Evolutionary conservation across 2,329 filamentous ascomycete species (phyloP).

Genomic region (Penicillium nordicum): DNA sequence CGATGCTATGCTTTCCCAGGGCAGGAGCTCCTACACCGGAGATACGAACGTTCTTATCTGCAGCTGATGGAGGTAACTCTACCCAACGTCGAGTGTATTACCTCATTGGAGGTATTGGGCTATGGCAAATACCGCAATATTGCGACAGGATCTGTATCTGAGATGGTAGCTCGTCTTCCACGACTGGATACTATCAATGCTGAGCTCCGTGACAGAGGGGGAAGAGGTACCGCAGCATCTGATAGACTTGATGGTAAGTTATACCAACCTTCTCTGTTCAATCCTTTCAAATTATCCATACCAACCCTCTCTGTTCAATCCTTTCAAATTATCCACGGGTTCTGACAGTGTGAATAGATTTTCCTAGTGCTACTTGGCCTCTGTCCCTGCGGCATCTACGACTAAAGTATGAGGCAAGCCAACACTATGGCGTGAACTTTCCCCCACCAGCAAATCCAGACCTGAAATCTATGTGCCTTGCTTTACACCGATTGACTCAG

Average conservation of each 20-base stretch:
- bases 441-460: background rate
- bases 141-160: background rate
- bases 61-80: background rate
- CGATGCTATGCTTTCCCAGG: background rate
- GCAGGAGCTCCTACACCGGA: background rate
- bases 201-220: background rate
- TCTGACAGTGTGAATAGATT: background rate
- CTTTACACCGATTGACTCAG: background rate
- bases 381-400: background rate
- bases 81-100: background rate
- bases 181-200: background rate
- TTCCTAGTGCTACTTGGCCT: background rate
- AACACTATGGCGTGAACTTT: no score
- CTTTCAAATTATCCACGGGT: background rate
- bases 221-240: background rate
- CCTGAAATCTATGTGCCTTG: background rate
- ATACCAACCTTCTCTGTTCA: background rate
- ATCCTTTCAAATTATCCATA: background rate
- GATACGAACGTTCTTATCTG: background rate
- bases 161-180: background rate
- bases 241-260: background rate
- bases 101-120: background rate
- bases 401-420: background rate
- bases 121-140: background rate
- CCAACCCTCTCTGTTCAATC: fast-evolving